A percentile compares a stretch with the other conserved stretches of the same genome.
Conservation (phyloP, 164 flowering plant species). For the Protea cynaroides region DNA sequence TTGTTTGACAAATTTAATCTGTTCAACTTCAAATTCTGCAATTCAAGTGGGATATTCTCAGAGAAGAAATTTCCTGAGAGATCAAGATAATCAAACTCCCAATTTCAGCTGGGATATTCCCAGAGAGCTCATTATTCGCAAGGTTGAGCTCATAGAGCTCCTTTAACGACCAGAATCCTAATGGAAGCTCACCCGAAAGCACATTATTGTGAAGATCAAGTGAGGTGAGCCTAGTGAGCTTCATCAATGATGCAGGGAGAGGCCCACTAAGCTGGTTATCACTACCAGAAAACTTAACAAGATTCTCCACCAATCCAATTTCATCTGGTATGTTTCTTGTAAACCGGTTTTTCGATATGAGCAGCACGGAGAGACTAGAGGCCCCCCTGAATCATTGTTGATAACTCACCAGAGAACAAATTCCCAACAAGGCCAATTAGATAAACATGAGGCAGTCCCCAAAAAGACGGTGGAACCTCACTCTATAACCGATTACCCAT, state of each 20-base stretch:
- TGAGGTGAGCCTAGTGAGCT: conserved; percentile 31
- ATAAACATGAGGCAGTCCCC: conserved; percentile 62
- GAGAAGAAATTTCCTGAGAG: conserved; percentile 47
- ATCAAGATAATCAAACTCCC: conserved; percentile 61
- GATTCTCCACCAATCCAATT: conserved; percentile 34
- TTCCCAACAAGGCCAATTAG: conserved; percentile 47
- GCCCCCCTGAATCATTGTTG: conserved; percentile 42
- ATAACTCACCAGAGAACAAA: conserved; percentile 39
- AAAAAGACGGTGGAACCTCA: conserved; percentile 54
- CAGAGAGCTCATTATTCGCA: conserved; percentile 41
- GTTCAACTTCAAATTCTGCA: conserved; percentile 66
- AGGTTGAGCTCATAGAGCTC: no score
- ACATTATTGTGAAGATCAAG: conserved; percentile 49
- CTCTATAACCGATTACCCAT: conserved; percentile 41
- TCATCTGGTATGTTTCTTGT: conserved; percentile 49
- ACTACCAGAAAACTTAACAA: conserved; percentile 31
- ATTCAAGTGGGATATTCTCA: no score
- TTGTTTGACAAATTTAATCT: conserved; percentile 55
- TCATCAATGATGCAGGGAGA: conserved; percentile 36
- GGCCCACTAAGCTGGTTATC: conserved; percentile 37
- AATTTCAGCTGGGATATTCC: conserved; percentile 47
- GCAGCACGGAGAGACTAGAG: conserved; percentile 28
- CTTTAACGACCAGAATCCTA: conserved; percentile 26
- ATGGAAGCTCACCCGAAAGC: conserved; percentile 49
- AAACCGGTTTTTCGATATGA: conserved; percentile 39